phyloP scores from a whole-genome alignment of 2,329 filamentous ascomycete genomes.

The Monosporascus sp. region DNA sequence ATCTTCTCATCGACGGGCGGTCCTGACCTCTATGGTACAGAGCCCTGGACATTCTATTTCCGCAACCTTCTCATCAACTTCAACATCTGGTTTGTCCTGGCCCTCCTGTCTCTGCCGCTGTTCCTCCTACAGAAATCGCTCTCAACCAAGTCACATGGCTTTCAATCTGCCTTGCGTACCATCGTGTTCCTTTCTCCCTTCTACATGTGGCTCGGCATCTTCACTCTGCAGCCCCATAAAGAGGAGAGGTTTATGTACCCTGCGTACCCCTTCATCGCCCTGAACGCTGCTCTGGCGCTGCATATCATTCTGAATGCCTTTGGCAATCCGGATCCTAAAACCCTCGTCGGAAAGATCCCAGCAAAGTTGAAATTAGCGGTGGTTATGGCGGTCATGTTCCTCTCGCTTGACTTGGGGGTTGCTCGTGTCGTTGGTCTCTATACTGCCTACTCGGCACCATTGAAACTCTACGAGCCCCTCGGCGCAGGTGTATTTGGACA shows the following conservation, averaged over 20 bases:
- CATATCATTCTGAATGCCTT: conserved; percentile 75
- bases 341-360: conserved; percentile 66
- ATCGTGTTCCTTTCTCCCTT: conserved; percentile 78
- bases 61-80: conserved; percentile 91
- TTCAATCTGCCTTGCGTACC: conserved; percentile 68
- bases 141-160: conserved; percentile 55
- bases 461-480: conserved; percentile 66
- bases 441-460: conserved; percentile 77
- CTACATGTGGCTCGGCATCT: conserved; percentile 91
- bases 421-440: conserved; percentile 73
- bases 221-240: conserved; percentile 90
- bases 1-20: conserved; percentile 79
- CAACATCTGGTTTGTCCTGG: conserved; percentile 87
- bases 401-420: conserved; percentile 61
- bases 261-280: conserved; percentile 80
- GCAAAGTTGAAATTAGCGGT: conserved; percentile 65
- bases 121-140: conserved; percentile 68
- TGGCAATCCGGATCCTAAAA: conserved; percentile 64
- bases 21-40: conserved; percentile 89
- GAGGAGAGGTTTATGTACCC: conserved; percentile 99
- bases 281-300: conserved; percentile 81
- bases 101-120: conserved; percentile 68
- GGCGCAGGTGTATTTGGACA: conserved; percentile 46
- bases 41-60: conserved; percentile 96
- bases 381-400: conserved; percentile 56